Evolutionary conservation across 78 protist genomes (phyloP).

Genomic region (Cavenderia fasciculata): DNA sequence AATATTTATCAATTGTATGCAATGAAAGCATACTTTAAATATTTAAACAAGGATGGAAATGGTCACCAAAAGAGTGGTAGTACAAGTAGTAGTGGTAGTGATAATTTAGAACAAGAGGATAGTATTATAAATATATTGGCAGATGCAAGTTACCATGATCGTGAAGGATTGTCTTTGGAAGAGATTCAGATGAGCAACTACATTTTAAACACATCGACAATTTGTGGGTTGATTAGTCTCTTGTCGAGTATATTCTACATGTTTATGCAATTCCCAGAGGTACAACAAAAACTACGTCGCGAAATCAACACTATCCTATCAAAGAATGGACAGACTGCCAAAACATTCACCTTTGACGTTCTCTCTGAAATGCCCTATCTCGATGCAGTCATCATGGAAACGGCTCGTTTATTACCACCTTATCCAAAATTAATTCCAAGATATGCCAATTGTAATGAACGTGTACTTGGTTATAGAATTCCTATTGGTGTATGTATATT

Average conservation of each 20-base stretch:
- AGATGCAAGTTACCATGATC: slow-evolving; percentile 32
- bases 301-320: background rate
- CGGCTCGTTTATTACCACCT: slow-evolving; percentile 39
- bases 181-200: slow-evolving; percentile 20
- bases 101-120: background rate
- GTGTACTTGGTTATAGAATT: slow-evolving; percentile 44
- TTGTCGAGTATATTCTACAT: background rate
- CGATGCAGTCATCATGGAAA: slow-evolving; percentile 15
- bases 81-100: background rate
- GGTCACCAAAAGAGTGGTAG: too few species aligned
- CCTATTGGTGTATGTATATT: slow-evolving; percentile 60
- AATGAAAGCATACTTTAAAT: slow-evolving; percentile 54
- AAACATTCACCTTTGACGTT: background rate
- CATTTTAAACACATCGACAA: slow-evolving; percentile 18
- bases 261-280: slow-evolving; percentile 15
- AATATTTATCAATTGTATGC: slow-evolving; percentile 11
- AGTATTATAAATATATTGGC: slow-evolving; percentile 19
- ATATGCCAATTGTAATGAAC: slow-evolving; percentile 7
- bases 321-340: background rate
- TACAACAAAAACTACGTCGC: slow-evolving; percentile 23
- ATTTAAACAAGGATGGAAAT: background rate
- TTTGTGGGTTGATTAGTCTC: background rate
- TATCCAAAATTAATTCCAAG: slow-evolving; percentile 28
- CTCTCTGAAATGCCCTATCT: slow-evolving; percentile 32
- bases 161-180: slow-evolving; percentile 47